Conservation (phyloP, 164 flowering plant species). For the Santalum album region DNA sequence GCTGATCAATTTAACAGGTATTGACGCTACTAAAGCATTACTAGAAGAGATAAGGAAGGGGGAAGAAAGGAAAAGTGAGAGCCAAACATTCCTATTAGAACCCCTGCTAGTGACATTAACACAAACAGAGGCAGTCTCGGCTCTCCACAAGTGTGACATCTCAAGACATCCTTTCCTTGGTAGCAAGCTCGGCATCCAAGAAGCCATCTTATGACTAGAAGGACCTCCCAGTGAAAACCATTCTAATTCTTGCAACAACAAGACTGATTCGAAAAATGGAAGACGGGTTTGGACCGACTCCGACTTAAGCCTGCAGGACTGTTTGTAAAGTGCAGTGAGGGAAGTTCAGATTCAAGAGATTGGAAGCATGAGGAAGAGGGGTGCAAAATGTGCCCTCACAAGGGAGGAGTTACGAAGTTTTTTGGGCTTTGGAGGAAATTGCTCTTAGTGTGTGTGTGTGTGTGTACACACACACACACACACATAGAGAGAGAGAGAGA, state of each 20-base stretch:
- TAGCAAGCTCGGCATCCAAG: background rate
- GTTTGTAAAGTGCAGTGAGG: too few species aligned
- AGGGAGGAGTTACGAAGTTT: too few species aligned
- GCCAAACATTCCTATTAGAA: conserved; percentile 32
- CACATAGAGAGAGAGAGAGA: too few species aligned
- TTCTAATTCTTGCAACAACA: too few species aligned
- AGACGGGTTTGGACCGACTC: too few species aligned
- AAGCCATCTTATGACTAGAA: background rate
- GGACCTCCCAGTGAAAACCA: too few species aligned
- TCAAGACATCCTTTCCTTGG: background rate
- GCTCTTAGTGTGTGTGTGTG: background rate
- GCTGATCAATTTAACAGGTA: conserved; percentile 24
- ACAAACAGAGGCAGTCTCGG: background rate
- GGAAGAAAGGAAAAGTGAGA: conserved; percentile 23
- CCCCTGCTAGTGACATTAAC: conserved; percentile 22
- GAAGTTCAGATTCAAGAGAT: too few species aligned
- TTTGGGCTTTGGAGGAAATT: background rate
- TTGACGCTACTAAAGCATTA: conserved; percentile 52
- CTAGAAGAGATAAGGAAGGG: conserved; percentile 48
- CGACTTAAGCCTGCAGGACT: too few species aligned
- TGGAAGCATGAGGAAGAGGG: too few species aligned
- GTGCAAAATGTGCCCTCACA: too few species aligned
- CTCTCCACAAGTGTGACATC: background rate
- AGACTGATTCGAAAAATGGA: too few species aligned
- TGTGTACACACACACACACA: too few species aligned